These are phyloP conservation scores for Saccharomycopsis synnaedendra DNA, from an alignment of 805 yeast species.

Conservation along the genomic window DNA sequence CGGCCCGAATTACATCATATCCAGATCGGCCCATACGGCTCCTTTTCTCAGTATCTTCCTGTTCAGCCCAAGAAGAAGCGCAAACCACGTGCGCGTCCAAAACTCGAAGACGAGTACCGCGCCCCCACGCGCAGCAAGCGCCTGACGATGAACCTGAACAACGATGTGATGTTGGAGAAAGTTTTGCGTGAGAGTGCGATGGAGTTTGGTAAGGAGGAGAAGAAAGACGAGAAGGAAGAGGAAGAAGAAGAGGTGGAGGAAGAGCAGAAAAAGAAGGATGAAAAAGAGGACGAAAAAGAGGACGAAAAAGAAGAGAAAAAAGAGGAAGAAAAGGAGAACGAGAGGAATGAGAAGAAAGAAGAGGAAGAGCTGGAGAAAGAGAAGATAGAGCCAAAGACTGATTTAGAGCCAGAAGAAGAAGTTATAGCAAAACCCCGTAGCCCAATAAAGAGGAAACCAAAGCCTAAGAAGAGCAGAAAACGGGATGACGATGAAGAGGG, in stretches of 20 bases:
- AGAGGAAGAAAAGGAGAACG: constrained; percentile 11
- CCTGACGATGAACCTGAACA: constrained; percentile 21
- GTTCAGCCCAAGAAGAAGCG: constrained; percentile 16
- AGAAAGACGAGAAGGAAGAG: constrained; percentile 18
- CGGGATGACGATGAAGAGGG: background rate
- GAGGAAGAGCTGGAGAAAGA: constrained; percentile 1
- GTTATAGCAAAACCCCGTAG: background rate
- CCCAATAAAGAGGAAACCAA: background rate
- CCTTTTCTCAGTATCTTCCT: constrained; percentile 39
- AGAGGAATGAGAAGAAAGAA: constrained; percentile 1
- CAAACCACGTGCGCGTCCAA: background rate
- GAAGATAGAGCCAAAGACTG: constrained; percentile 2
- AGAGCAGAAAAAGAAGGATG: background rate
- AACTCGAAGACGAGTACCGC: background rate
- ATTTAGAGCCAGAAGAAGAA: constrained; percentile 5
- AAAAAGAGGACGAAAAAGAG: background rate
- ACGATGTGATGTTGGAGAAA: constrained; percentile 18
- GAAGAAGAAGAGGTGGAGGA: constrained; percentile 2
- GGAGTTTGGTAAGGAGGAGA: constrained; percentile 26
- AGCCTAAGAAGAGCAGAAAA: background rate
- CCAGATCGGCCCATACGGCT: constrained; percentile 33
- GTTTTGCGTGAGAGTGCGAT: constrained; percentile 48
- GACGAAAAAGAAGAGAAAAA: constrained; percentile 10
- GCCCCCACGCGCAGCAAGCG: constrained; percentile 30
- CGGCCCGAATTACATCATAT: constrained; percentile 72